Evolutionary conservation across 257 asterid species (phyloP), one percentile per base, ranked within the genome.

Genomic region (Dorcoceras hygrometricum): DNA sequence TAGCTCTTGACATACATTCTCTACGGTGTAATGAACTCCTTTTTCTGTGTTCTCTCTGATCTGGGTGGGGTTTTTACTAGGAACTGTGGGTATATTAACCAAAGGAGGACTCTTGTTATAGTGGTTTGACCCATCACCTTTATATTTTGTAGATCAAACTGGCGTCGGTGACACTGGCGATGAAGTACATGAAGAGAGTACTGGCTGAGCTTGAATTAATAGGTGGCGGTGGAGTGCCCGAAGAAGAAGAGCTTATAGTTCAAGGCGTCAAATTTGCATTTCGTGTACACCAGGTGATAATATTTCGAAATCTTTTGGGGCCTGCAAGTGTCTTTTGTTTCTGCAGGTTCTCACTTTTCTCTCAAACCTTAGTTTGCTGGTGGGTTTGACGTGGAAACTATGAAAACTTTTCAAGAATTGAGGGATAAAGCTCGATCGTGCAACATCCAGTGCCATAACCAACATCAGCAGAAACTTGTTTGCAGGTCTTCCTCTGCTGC

Each of bases 151-250:
- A 94, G 99, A 88, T 94, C 62, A 94, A 94, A 91, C 83, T 88
- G 87, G 98, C 96, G 79, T 89, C 98, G 0, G 99, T 94, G 26
- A 94, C 87, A 76, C 70, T 94, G 81, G 99, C 99, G 29, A 85
- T 89, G 96, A 90, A 90, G 85, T 89, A 88, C 91, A 88, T 94
- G 97, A 90, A 79, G 84, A 85, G 99, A 73, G 97, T 87, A 43
- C 78, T 88, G 0, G 89, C 96, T 16, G 97, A 87, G 87, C 95
- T 94, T 18, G 97, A 83, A 82, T 71, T 72, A 66, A 86, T 82
- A 6, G 87, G 70, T 12, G 83, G 93, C 78, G 87, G 70, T 12
- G 83, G 93, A 88, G 91, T 73, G n/a, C 78, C 86, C 0, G 89
- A 83, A 66, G 89, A 83, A 71, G 89, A 90, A 78, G 98, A 94